Conservation (phyloP, 2,329 filamentous ascomycete genomes). For the Cladosporium sp. region DNA sequence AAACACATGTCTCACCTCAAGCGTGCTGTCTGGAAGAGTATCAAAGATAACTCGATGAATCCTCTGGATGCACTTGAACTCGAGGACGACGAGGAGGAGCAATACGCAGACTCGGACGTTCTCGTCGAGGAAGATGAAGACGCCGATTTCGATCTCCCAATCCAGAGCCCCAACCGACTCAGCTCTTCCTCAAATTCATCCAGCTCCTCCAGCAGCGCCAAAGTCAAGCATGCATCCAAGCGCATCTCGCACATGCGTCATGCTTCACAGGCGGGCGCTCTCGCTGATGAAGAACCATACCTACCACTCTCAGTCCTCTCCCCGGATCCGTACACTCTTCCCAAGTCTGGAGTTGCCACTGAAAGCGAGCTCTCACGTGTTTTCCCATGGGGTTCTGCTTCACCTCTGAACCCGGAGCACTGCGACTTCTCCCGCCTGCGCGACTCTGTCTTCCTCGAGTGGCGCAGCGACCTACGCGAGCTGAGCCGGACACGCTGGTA, state of each 20-base stretch:
- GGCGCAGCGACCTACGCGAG: constrained; percentile 86
- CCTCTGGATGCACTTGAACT: constrained; percentile 83
- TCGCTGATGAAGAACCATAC: constrained; percentile 58
- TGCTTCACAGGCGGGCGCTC: constrained; percentile 40
- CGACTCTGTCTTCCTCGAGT: constrained; percentile 89
- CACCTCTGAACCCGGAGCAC: constrained; percentile 86
- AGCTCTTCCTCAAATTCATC: constrained; percentile 37
- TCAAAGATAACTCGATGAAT: constrained; percentile 83
- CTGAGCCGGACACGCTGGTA: constrained; percentile 92
- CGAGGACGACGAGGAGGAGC: constrained; percentile 63
- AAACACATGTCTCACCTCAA: constrained; percentile 92
- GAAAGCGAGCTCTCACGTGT: constrained; percentile 68
- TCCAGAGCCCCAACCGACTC: constrained; percentile 40
- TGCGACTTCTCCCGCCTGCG: constrained; percentile 92
- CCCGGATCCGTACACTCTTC: constrained; percentile 78
- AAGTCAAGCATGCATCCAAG: constrained; percentile 31
- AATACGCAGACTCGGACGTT: constrained; percentile 45
- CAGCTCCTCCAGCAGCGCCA: constrained; percentile 28
- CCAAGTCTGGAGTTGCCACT: constrained; percentile 74
- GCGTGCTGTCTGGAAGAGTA: constrained; percentile 82
- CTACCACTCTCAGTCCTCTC: constrained; percentile 91
- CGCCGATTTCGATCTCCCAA: constrained; percentile 32
- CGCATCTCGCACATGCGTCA: constrained; percentile 40
- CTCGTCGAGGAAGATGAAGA: constrained; percentile 36
- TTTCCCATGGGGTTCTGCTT: constrained; percentile 96